Evolutionary conservation across 192 early-diverging fungal species (phyloP).

Genomic region (Haplosporangium gracile): DNA sequence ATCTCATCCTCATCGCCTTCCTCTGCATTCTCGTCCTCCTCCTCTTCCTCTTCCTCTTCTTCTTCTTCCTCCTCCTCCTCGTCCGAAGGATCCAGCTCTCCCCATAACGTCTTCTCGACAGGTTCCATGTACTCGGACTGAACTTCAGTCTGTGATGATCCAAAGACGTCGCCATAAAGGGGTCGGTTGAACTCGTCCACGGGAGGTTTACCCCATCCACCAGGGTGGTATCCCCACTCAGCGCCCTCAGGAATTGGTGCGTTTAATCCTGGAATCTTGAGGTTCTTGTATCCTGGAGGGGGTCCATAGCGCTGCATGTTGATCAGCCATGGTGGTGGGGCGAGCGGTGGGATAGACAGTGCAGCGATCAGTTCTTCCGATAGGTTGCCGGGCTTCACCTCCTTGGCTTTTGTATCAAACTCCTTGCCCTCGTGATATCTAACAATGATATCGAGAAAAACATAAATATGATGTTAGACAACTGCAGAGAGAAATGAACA

Average conservation of each 20-base stretch:
- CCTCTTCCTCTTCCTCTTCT: conserved; percentile 68
- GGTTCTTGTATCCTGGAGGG: conserved; percentile 92
- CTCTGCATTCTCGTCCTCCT: conserved; percentile 78
- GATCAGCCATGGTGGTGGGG: conserved; percentile 97
- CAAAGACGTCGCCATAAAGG: conserved; percentile 97
- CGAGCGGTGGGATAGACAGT: conserved; percentile 90
- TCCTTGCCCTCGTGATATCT: conserved; percentile 98
- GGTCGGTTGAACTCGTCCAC: conserved; percentile 90
- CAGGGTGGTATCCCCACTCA: conserved; percentile 99
- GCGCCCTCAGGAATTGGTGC: conserved; percentile 95
- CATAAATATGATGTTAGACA: conserved; percentile 1
- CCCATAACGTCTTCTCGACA: conserved; percentile 86
- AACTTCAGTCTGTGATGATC: conserved; percentile 66
- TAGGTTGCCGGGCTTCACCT: conserved; percentile 89
- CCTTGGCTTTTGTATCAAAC: conserved; percentile 88
- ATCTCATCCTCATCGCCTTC: conserved; percentile 62
- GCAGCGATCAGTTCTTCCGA: conserved; percentile 90
- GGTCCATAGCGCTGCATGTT: conserved; percentile 99
- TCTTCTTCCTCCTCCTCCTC: conserved; percentile 65
- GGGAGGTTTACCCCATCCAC: conserved; percentile 92
- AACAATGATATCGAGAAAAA: conserved; percentile 7
- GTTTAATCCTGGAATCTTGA: conserved; percentile 94
- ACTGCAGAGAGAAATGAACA: background rate
- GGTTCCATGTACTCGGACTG: conserved; percentile 75
- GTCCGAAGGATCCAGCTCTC: conserved; percentile 87